Evolutionary conservation across 2,329 filamentous ascomycete genomes (phyloP).

Genomic region (Monascus ruber): DNA sequence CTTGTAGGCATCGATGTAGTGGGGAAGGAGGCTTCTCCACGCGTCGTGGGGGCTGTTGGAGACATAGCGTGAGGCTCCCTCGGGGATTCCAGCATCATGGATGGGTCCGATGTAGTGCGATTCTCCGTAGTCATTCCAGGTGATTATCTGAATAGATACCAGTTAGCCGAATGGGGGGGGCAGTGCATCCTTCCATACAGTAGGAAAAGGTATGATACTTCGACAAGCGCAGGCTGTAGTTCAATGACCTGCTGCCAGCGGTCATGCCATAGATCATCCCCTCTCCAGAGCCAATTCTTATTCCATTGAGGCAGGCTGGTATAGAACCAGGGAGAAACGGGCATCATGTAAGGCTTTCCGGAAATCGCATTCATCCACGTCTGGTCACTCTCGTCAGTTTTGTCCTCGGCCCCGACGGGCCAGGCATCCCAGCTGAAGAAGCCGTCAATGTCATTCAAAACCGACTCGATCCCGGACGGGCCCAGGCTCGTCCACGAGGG

Average conservation of each 20-base stretch:
- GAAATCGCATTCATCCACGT: slow-evolving; percentile 27
- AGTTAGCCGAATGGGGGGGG: too few relatives aligned
- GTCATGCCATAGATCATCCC: slow-evolving; percentile 49
- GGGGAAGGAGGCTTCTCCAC: slow-evolving; percentile 20
- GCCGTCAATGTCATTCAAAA: slow-evolving; percentile 25
- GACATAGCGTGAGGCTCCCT: slow-evolving; percentile 29
- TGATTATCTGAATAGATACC: slow-evolving; percentile 34
- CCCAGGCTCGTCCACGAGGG: slow-evolving; percentile 35
- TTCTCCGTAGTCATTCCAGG: slow-evolving; percentile 52
- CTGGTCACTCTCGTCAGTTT: slow-evolving; percentile 26
- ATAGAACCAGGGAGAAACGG: slow-evolving; percentile 46
- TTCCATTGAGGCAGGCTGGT: slow-evolving; percentile 45
- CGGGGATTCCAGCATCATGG: slow-evolving; percentile 36
- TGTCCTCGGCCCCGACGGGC: slow-evolving; percentile 26
- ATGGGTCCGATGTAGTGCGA: slow-evolving; percentile 47
- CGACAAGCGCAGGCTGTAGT: slow-evolving; percentile 39
- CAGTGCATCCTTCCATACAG: not conserved
- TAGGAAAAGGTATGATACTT: slow-evolving; percentile 14
- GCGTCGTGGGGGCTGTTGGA: slow-evolving; percentile 14
- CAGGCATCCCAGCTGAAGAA: slow-evolving; percentile 35
- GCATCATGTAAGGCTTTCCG: slow-evolving; percentile 40
- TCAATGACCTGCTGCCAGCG: slow-evolving; percentile 46
- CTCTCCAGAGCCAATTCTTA: slow-evolving; percentile 54
- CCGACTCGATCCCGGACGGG: slow-evolving; percentile 14
- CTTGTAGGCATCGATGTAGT: slow-evolving; percentile 27